Evolutionary conservation across 73 alveolate genomes (phyloP), one percentile per base, ranked within the genome.

Genomic region (Paramecium sonneborni): DNA sequence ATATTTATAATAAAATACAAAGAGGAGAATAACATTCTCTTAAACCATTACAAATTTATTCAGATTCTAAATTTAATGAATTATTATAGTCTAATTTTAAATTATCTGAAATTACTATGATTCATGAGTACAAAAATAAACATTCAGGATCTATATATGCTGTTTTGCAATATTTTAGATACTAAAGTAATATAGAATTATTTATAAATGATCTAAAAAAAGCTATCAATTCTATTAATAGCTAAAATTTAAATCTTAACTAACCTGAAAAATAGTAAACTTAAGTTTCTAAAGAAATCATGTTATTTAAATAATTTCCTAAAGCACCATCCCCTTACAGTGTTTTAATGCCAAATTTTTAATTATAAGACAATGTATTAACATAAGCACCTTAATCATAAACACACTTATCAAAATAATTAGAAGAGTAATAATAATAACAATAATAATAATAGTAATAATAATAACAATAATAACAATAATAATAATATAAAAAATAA

Each of bases 341-440:
- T 79, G 90, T 79, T 0, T 23, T 79, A 18, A 79, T 79, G 90
- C 76, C 69, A 5, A 74, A 74, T 74, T 74, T 74, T 20, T 32
- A 26, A 62, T 62, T 30, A 11, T 62, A 62, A 62, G 84, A 62
- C 12, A 62, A 62, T 62, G 10, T 15, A 30, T 62, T 15, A 1
- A 26, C 48, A 14, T 62, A 26, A 30, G 30, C 48, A 23, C 3
- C 84, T 62, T 2, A 15, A 11, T 3, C 84, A 4, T 48, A 35
- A 35, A 4, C 2, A 35, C 43, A 35, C 43, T 2, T 4, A 35
- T 35, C 6, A 35, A 48, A 15, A 44, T 3, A 4, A 57, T 57
- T 14, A 28, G 34, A 57, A 10, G 9, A 57, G n/a, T 1, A 58
- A 58, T 58, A 58, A 58, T 48, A 48, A 15, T 1, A 48, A 48